Percentiles rank a stretch among this genome's conserved stretches.
Conservation (phyloP, 768 basidiomycete genomes). For the Rubroboletus satanas region DNA sequence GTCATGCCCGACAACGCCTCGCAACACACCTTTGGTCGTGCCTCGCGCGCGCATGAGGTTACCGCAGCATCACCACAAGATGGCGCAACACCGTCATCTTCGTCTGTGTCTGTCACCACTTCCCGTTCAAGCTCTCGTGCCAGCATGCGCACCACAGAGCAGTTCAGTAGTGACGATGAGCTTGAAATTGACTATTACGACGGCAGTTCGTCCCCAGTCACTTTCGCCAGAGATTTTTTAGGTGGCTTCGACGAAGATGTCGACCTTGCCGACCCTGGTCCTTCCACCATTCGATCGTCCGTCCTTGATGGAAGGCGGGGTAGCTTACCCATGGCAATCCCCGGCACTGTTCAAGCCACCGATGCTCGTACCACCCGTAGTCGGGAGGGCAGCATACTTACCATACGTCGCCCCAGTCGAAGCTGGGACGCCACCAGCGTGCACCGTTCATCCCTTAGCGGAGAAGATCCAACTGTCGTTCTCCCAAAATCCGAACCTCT, state of each 20-base stretch:
- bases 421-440: conserved; percentile 49
- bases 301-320: conserved; percentile 39
- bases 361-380: conserved; percentile 36
- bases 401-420: conserved; percentile 57
- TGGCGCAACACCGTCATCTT: conserved; percentile 37
- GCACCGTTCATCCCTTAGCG: conserved; percentile 17
- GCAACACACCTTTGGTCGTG: conserved; percentile 47
- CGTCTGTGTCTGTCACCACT: conserved; percentile 41
- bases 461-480: conserved; percentile 19
- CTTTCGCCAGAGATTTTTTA: conserved; percentile 41
- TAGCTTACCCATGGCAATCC: conserved; percentile 61
- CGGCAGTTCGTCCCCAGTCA: conserved; percentile 36
- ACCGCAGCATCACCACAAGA: conserved; percentile 21
- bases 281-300: conserved; percentile 23
- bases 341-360: conserved; percentile 30
- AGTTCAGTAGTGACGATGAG: conserved; percentile 49
- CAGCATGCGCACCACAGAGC: conserved; percentile 32
- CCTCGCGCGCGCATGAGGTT: conserved; percentile 29
- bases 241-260: conserved; percentile 31
- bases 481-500: conserved; percentile 48
- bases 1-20: conserved; percentile 42
- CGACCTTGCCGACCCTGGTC: conserved; percentile 25
- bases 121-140: conserved; percentile 34
- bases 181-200: conserved; percentile 40
- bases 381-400: conserved; percentile 55